These are phyloP conservation scores for Neurospora tetraspora DNA, from an alignment of 495 filamentous ascomycete species.

Conservation along the genomic window DNA sequence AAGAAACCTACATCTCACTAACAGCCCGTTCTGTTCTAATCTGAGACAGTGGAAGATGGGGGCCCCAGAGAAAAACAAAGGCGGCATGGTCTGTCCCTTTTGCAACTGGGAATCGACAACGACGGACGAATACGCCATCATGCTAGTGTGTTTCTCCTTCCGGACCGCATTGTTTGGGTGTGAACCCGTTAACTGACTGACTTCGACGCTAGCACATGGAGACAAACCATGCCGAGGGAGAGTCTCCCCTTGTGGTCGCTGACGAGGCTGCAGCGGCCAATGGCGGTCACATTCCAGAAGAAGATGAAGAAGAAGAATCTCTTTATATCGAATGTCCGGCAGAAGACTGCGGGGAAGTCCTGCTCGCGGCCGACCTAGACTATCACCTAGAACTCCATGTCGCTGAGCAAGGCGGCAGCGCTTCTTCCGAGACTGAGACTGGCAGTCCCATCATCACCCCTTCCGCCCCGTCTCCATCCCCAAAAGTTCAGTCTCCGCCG, in stretches of 20 bases:
- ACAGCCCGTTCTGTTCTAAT: not conserved
- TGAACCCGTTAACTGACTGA: not conserved
- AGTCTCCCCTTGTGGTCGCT: slow-evolving; percentile 42
- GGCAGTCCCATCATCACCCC: not conserved
- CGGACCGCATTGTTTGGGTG: not conserved
- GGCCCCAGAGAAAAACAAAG: not conserved
- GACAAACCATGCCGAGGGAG: slow-evolving; percentile 39
- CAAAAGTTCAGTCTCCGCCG: not conserved
- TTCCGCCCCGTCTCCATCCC: not conserved
- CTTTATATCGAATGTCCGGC: slow-evolving; percentile 58
- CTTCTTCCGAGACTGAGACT: not conserved
- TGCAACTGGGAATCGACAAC: slow-evolving; percentile 15
- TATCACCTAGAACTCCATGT: slow-evolving; percentile 67
- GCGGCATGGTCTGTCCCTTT: slow-evolving; percentile 18
- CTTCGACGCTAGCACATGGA: slow-evolving; percentile 42
- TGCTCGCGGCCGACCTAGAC: slow-evolving; percentile 51
- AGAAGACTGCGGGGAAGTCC: slow-evolving; percentile 60
- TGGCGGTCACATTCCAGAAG: slow-evolving; percentile 32
- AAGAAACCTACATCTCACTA: not conserved
- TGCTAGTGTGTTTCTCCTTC: slow-evolving; percentile 15
- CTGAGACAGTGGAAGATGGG: not conserved
- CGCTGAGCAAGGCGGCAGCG: slow-evolving; percentile 30
- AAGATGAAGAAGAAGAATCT: slow-evolving; percentile 42
- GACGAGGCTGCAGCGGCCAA: not conserved
- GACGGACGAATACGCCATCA: slow-evolving; percentile 20